phyloP scores from a whole-genome alignment of 1,139 yeast genomes.

The Wickerhamiella pararugosa region DNA sequence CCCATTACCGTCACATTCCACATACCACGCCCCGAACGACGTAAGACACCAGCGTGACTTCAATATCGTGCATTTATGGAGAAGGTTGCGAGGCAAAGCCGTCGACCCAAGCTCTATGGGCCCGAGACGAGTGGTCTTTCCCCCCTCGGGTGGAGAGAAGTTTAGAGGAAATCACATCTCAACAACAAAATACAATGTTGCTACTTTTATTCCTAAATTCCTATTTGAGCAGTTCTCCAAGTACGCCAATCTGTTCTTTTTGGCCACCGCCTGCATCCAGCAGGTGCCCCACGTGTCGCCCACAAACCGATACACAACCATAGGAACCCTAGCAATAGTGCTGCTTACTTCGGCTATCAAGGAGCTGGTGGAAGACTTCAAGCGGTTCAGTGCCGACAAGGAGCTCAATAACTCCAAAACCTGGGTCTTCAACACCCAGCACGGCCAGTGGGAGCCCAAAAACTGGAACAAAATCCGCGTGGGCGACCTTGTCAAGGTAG shows the following conservation, averaged over 20 bases:
- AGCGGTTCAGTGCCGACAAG: conserved; percentile 75
- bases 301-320: conserved; percentile 88
- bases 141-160: conserved; percentile 37
- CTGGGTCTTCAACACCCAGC: conserved; percentile 41
- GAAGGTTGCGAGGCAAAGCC: conserved; percentile 30
- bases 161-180: conserved; percentile 78
- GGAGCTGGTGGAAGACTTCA: conserved; percentile 80
- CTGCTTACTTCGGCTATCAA: conserved; percentile 81
- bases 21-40: conserved; percentile 6
- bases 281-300: conserved; percentile 97
- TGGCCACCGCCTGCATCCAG: conserved; percentile 85
- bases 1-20: conserved; percentile 4
- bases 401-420: conserved; percentile 74
- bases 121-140: conserved; percentile 60
- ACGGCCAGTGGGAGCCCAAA: conserved; percentile 45
- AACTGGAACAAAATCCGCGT: conserved; percentile 84
- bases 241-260: conserved; percentile 87
- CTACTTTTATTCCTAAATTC: conserved; percentile 89
- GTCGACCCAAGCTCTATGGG: conserved; percentile 23
- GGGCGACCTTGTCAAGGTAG: conserved; percentile 79
- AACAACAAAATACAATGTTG: conserved; percentile 90
- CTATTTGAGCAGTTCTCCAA: conserved; percentile 93
- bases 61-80: conserved; percentile 43
- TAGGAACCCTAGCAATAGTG: conserved; percentile 77
- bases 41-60: conserved; percentile 28